Conservation (phyloP, 1,284 basidiomycete genomes). For the Pisolithus thermaeus region DNA sequence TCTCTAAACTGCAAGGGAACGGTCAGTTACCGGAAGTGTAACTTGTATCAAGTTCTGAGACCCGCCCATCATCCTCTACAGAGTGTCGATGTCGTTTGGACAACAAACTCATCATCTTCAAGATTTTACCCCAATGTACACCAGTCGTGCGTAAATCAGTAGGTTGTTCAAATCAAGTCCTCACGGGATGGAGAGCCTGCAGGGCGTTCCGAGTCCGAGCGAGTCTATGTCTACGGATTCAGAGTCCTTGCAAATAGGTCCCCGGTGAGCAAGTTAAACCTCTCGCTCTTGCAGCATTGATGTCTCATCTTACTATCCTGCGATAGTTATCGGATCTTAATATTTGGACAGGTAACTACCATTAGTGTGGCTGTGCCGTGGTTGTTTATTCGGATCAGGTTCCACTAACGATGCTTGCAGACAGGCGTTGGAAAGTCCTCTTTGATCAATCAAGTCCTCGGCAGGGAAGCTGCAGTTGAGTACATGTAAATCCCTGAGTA, state of each 20-base stretch:
- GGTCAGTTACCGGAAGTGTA: no score
- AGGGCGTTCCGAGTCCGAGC: no score
- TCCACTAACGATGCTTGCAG: neutral
- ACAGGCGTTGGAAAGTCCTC: conserved; percentile 12
- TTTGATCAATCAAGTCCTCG: conserved; percentile 9
- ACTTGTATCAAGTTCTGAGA: no score
- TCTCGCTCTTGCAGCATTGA: neutral
- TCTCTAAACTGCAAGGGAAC: no score
- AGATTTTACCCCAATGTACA: no score
- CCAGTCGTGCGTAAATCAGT: no score
- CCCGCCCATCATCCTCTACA: no score
- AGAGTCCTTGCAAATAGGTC: neutral
- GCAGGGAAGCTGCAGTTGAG: neutral
- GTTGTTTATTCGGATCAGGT: no score
- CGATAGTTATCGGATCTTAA: neutral
- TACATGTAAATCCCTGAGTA: neutral
- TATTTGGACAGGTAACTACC: neutral
- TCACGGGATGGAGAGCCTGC: no score
- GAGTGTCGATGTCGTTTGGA: no score
- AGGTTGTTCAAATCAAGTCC: no score
- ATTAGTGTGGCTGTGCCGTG: neutral
- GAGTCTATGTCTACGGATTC: neutral
- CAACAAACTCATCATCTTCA: no score
- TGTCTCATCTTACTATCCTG: neutral
- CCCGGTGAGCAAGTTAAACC: neutral